phyloP scores from a whole-genome alignment of 208 protist genomes.

The Leishmania tropica region DNA sequence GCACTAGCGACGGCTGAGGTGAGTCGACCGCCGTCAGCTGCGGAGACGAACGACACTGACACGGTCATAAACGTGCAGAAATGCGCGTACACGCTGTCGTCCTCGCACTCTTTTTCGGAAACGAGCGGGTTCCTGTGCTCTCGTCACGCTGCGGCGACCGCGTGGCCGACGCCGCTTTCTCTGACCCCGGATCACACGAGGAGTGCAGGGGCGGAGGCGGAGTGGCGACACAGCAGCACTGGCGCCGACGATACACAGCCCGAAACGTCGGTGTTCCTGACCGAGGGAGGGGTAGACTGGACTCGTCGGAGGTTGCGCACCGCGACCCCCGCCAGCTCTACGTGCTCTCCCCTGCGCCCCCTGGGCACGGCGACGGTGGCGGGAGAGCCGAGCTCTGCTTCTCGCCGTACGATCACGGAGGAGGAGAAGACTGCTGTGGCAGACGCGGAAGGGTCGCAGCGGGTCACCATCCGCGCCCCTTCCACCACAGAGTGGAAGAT shows the following conservation, averaged over 20 bases:
- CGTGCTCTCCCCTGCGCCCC: not conserved
- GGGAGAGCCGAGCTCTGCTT: not conserved
- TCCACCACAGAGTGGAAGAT: not conserved
- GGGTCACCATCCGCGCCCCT: not conserved
- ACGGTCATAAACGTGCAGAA: not conserved
- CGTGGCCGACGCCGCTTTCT: too few species aligned
- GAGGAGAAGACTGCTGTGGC: not conserved
- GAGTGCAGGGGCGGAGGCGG: not conserved
- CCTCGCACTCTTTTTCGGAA: not conserved
- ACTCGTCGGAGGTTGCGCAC: not conserved
- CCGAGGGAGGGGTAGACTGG: constrained; percentile 8
- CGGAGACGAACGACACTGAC: not conserved
- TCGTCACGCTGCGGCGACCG: not conserved
- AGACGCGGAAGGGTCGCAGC: not conserved
- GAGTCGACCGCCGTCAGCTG: not conserved
- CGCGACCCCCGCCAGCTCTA: not conserved
- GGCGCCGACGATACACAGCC: not conserved
- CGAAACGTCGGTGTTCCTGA: constrained; percentile 20
- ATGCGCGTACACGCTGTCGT: not conserved
- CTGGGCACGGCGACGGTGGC: not conserved
- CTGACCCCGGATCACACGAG: not conserved
- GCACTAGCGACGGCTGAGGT: not conserved
- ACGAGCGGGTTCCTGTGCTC: not conserved
- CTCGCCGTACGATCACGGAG: not conserved
- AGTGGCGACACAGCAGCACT: not conserved